Evolutionary conservation across 805 yeast genomes (phyloP).

Genomic region (Lipomyces spencermartinsiae): DNA sequence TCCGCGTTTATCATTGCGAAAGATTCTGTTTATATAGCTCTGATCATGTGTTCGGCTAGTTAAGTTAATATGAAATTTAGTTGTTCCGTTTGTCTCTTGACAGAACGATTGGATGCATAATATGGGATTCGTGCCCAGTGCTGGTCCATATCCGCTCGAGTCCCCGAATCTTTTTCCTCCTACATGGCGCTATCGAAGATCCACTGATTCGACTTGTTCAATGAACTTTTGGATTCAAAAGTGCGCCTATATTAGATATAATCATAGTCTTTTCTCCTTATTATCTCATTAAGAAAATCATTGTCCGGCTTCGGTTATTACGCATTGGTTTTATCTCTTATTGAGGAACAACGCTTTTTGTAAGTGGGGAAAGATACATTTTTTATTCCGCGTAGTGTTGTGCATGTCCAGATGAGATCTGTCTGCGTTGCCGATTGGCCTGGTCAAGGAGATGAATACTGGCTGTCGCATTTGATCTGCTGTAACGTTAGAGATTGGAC

Average conservation of each 20-base stretch:
- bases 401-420: too few relatives aligned
- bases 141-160: not conserved
- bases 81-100: not conserved
- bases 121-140: too few relatives aligned
- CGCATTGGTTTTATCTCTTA: constrained; percentile 1
- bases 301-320: not conserved
- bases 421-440: too few relatives aligned
- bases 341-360: not conserved
- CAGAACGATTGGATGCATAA: not conserved
- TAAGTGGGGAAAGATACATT: constrained; percentile 3
- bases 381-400: not conserved
- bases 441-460: too few relatives aligned
- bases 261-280: not conserved
- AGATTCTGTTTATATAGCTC: too few relatives aligned
- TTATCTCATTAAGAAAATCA: not conserved
- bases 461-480: too few relatives aligned
- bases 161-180: not conserved
- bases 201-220: constrained; percentile 12
- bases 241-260: constrained; percentile 15
- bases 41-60: too few relatives aligned
- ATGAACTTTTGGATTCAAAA: constrained; percentile 29
- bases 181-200: constrained; percentile 24
- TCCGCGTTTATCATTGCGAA: too few relatives aligned
- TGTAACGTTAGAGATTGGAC: too few relatives aligned
- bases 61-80: too few relatives aligned